Evolutionary conservation across 305 asterid species (phyloP).

Genomic region (Ilex paraguariensis): DNA sequence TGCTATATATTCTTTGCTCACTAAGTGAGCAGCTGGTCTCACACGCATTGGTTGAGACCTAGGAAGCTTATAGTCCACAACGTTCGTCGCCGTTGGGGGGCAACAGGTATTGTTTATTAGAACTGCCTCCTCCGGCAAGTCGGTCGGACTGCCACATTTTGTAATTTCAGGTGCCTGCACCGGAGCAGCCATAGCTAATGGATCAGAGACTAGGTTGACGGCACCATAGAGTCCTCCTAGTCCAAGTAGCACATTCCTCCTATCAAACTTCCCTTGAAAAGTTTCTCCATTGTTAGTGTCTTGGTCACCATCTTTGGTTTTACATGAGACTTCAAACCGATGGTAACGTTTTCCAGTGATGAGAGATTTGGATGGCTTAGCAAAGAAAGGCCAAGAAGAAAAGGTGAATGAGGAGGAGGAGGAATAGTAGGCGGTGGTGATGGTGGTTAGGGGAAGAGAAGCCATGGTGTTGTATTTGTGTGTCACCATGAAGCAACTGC

Average conservation of each 20-base stretch:
- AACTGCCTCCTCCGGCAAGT: conserved; percentile 23
- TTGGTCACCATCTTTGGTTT: conserved; percentile 1
- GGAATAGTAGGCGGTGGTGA: background rate
- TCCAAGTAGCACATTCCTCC: conserved; percentile 47
- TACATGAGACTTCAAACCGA: conserved; percentile 21
- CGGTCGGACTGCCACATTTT: conserved; percentile 30
- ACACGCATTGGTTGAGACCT: conserved; percentile 16
- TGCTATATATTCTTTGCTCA: conserved; percentile 24
- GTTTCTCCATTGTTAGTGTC: background rate
- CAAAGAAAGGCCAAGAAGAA: background rate
- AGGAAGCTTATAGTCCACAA: conserved; percentile 34
- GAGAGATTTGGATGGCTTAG: background rate
- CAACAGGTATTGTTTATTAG: conserved; percentile 31
- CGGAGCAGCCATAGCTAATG: conserved; percentile 26
- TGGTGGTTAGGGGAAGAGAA: background rate
- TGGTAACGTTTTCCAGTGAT: background rate
- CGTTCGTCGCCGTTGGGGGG: conserved; percentile 20
- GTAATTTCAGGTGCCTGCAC: conserved; percentile 33
- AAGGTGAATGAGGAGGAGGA: background rate
- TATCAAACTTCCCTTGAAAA: conserved; percentile 24
- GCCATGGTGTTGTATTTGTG: conserved; percentile 2
- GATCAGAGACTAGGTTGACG: conserved; percentile 13
- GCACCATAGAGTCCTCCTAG: conserved; percentile 49
- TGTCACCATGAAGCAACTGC: too few relatives aligned
- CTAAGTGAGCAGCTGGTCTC: conserved; percentile 45